phyloP scores from a whole-genome alignment of 2,329 filamentous ascomycete species.

The Tothia fuscella region DNA sequence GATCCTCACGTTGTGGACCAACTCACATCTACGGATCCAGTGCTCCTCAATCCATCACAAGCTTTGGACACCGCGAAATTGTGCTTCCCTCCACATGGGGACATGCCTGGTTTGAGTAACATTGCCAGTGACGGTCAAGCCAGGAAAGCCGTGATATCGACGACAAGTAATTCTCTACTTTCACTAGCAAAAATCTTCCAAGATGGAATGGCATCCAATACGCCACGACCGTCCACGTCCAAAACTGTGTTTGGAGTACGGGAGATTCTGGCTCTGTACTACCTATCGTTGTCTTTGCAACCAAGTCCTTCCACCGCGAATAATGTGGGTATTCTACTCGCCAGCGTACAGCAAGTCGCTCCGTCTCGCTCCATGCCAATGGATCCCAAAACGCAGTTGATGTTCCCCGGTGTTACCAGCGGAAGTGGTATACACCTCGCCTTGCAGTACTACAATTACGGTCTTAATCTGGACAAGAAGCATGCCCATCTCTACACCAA shows the following conservation, averaged over 20 bases:
- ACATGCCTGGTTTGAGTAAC: conserved; percentile 67
- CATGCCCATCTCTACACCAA: conserved; percentile 98
- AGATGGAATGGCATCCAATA: conserved; percentile 76
- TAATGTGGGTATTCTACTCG: conserved; percentile 94
- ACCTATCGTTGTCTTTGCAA: conserved; percentile 84
- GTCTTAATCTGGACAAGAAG: conserved; percentile 69
- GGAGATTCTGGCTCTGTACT: conserved; percentile 90
- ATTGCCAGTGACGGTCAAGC: conserved; percentile 55
- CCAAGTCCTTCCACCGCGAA: conserved; percentile 96
- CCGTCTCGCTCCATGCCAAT: conserved; percentile 14
- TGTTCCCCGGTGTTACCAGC: conserved; percentile 65
- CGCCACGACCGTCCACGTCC: conserved; percentile 42
- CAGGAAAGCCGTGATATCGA: conserved; percentile 72
- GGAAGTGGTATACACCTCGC: conserved; percentile 83
- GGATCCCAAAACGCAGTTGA: background rate
- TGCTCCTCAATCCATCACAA: conserved; percentile 71
- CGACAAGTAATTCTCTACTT: conserved; percentile 87
- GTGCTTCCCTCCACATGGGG: conserved; percentile 64
- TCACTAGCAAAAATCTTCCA: conserved; percentile 97
- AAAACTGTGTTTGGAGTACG: conserved; percentile 63
- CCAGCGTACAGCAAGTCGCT: conserved; percentile 68
- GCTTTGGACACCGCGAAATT: conserved; percentile 72
- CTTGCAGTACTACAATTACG: conserved; percentile 90
- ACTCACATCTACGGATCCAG: conserved; percentile 42
- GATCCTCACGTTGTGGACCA: conserved; percentile 21